Percentiles rank a stretch among this genome's conserved stretches.
Evolutionary conservation across 164 flowering plant genomes (phyloP).

Genomic region (Houttuynia cordata): DNA sequence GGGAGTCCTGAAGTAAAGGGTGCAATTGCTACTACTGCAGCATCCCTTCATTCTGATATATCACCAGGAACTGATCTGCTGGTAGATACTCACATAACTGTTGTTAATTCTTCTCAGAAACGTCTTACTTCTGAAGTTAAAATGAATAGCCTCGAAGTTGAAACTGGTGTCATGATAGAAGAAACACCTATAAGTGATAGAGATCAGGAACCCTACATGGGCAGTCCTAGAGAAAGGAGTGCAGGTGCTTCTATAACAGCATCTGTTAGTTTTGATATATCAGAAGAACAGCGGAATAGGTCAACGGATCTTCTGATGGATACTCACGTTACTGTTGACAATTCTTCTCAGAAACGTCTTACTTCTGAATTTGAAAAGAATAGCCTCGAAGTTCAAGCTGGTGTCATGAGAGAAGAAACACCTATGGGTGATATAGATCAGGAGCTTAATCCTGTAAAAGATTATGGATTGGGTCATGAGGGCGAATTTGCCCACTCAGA

Average conservation of each 20-base stretch:
- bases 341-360: conserved; percentile 1
- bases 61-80: not conserved
- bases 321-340: not conserved
- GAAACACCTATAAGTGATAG: not conserved
- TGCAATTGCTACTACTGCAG: conserved; percentile 1
- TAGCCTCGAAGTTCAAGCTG: not conserved
- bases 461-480: conserved; percentile 1
- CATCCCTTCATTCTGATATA: not conserved
- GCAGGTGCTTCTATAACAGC: not conserved
- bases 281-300: no score
- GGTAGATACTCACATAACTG: not conserved
- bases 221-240: conserved; percentile 9
- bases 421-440: not conserved
- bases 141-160: not conserved
- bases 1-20: conserved; percentile 6
- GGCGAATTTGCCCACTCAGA: conserved; percentile 15
- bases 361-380: not conserved
- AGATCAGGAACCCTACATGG: conserved; percentile 1
- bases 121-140: not conserved
- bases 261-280: not conserved
- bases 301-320: not conserved
- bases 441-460: not conserved
- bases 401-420: not conserved
- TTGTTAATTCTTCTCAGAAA: not conserved
- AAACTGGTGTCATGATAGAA: not conserved